These are phyloP conservation scores for Vitis hybrid DNA, from an alignment of 177 flowering plant species.

Conservation along the genomic window DNA sequence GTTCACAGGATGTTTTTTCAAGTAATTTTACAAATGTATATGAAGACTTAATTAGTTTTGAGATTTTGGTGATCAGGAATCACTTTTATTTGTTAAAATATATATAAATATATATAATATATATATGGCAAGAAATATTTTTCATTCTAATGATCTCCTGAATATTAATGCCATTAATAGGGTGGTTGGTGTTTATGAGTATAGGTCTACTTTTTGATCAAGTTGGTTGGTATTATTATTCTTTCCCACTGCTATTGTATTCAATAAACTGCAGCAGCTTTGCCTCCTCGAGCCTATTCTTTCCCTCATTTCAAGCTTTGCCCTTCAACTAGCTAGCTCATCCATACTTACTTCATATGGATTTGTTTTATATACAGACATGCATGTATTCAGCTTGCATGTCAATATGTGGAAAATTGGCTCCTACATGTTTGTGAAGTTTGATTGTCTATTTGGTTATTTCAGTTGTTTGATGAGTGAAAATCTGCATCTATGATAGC, in stretches of 20 bases:
- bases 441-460: too few relatives aligned
- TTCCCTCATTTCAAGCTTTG: not conserved
- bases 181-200: slow-evolving; percentile 26
- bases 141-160: not conserved
- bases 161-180: slow-evolving; percentile 29
- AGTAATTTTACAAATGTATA: slow-evolving; percentile 32
- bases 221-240: slow-evolving; percentile 7
- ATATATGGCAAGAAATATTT: slow-evolving; percentile 4
- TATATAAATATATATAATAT: not conserved
- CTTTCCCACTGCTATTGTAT: not conserved
- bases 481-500: too few relatives aligned
- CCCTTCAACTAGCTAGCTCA: too few relatives aligned
- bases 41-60: slow-evolving; percentile 23
- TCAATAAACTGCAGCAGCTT: not conserved
- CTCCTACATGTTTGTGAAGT: too few relatives aligned
- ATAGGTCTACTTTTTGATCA: slow-evolving; percentile 9
- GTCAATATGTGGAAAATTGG: too few relatives aligned
- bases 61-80: slow-evolving; percentile 15
- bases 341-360: too few relatives aligned
- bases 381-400: too few relatives aligned
- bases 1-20: slow-evolving; percentile 10
- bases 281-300: not conserved
- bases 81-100: slow-evolving; percentile 7
- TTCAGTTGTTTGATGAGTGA: too few relatives aligned
- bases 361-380: too few relatives aligned